Evolutionary conservation across 2,329 filamentous ascomycete genomes (phyloP), one percentile per base, ranked within the genome.

Genomic region (Aureobasidium mangrovei): DNA sequence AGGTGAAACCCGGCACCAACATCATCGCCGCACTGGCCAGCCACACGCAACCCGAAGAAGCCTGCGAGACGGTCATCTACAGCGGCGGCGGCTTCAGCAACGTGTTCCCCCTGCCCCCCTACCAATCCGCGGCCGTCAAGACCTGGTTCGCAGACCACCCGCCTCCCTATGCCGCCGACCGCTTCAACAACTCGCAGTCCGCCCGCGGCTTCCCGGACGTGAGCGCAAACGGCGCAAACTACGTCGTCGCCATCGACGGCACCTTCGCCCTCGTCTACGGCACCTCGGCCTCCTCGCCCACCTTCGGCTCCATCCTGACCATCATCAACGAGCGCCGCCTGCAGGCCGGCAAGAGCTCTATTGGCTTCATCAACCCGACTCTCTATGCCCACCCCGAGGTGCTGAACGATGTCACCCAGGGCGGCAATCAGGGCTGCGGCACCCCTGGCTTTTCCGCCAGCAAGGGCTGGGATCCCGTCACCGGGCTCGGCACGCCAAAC

Each of bases 231-330:
- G 57, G 57, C 29, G 57, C 57, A 12, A 59, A 59, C 44, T 59
- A 59, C 27, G 41, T 65, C 24, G 64, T 76, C 5, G 72, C 73
- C 1, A 63, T 74, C 32, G 64, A 75, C 45, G 74, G 74, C 24
- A 61, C 63, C 4, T 74, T 74, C 53, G 59, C 61, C 0, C 65
- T 74, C 29, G 70, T 74, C 0, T 77, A 70, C 47, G 79, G 78
- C 10, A 82, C 79, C 0, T 77, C 73, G 47, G 74, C 77, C 6
- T 72, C 72, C 2, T 63, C 74, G 32, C 78, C 78, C 0, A 72
- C 76, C 1, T 74, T 75, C 58, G 75, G 71, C 0, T 65, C 72
- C 0, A 69, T 78, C 38, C 60, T 80, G 29, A 79, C 74, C 1
- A 60, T 77, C 27, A 65, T 74, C 60, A 74, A 74, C 53, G 66